phyloP scores from a whole-genome alignment of 78 protist genomes.

The Isochrysis galbana region DNA sequence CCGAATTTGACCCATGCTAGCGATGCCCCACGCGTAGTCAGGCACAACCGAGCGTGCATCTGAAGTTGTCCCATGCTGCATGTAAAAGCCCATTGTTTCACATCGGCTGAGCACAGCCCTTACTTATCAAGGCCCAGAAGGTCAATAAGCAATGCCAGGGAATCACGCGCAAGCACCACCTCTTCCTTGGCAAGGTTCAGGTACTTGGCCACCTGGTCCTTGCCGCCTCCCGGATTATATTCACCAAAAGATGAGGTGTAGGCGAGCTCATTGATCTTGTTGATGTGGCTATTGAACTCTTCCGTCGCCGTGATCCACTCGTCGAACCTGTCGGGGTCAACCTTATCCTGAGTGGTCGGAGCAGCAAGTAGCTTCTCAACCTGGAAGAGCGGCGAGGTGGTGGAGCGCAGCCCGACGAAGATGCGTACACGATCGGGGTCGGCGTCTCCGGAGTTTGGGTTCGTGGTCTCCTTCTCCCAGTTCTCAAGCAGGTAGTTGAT shows the following conservation, averaged over 20 bases:
- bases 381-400: neutral
- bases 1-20: no score
- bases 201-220: slow-evolving; percentile 3
- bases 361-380: neutral
- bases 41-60: no score
- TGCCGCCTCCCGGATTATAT: slow-evolving; percentile 15
- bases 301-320: neutral
- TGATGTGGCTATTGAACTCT: neutral
- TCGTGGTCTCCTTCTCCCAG: neutral
- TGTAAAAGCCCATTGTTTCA: no score
- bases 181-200: neutral
- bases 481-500: neutral
- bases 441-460: neutral
- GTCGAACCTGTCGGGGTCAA: neutral
- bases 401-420: neutral
- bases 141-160: neutral
- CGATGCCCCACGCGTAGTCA: no score
- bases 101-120: no score
- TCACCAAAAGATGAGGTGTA: slow-evolving; percentile 15
- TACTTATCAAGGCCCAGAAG: no score
- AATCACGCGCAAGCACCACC: neutral
- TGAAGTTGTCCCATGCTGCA: no score
- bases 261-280: neutral
- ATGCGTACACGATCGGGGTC: neutral
- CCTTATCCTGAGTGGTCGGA: neutral